phyloP scores from a whole-genome alignment of 129 eudicot genomes.

The Heracleum sosnowskyi region DNA sequence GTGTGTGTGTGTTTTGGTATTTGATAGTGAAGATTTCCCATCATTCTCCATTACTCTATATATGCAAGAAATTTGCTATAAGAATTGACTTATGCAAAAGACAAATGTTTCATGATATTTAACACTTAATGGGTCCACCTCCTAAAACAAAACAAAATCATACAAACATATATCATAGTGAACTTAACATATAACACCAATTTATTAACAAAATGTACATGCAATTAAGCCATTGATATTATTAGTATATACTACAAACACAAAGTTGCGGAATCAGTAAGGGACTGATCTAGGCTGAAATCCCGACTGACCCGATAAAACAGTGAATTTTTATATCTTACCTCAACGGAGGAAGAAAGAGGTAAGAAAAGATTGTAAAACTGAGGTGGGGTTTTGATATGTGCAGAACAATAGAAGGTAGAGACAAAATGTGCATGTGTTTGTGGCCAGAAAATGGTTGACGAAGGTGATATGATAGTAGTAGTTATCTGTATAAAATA shows the following conservation, averaged over 20 bases:
- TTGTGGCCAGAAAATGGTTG: constrained; percentile 25
- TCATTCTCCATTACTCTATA: constrained; percentile 61
- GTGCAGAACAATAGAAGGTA: constrained; percentile 23
- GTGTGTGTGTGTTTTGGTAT: neutral
- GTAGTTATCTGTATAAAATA: constrained; percentile 20
- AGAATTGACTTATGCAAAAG: constrained; percentile 25
- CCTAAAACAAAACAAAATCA: constrained; percentile 12
- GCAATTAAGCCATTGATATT: neutral
- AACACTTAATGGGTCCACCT: constrained; percentile 35
- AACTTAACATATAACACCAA: neutral
- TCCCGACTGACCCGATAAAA: neutral
- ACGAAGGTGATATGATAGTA: constrained; percentile 14
- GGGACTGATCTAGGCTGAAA: neutral
- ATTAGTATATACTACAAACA: too few relatives aligned
- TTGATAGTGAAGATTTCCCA: constrained; percentile 50
- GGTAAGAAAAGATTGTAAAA: neutral
- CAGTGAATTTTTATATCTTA: neutral
- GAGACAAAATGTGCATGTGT: constrained; percentile 5
- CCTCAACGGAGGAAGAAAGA: constrained; percentile 4
- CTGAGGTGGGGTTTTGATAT: constrained; percentile 25
- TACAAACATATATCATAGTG: neutral
- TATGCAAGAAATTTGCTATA: constrained; percentile 12
- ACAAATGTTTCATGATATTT: constrained; percentile 27
- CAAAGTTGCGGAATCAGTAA: too few relatives aligned
- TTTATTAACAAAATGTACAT: neutral